These are phyloP conservation scores for Lipomyces anomalus DNA, from an alignment of 805 yeast genomes.

Conservation along the genomic window DNA sequence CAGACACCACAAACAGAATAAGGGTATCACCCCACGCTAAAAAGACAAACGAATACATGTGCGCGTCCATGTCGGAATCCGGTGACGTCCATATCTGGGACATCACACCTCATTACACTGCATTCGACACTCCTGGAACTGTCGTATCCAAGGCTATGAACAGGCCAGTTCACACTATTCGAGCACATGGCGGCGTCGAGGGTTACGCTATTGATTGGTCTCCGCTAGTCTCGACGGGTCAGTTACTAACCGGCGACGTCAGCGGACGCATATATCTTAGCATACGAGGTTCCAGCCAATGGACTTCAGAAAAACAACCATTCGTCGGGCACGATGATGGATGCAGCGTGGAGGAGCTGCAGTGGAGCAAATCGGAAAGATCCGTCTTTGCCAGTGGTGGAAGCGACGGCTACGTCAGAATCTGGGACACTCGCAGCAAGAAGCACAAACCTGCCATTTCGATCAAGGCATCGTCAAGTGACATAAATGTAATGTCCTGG, in stretches of 20 bases:
- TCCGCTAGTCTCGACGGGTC: constrained; percentile 70
- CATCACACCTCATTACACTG: constrained; percentile 67
- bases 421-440: constrained; percentile 95
- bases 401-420: constrained; percentile 81
- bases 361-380: constrained; percentile 88
- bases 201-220: constrained; percentile 98
- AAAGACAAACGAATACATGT: constrained; percentile 69
- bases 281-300: constrained; percentile 61
- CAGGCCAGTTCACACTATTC: constrained; percentile 75
- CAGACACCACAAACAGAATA: constrained; percentile 81
- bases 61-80: constrained; percentile 83
- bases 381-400: constrained; percentile 97
- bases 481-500: constrained; percentile 96
- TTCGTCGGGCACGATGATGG: constrained; percentile 48
- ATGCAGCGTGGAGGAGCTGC: constrained; percentile 82
- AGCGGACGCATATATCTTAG: constrained; percentile 79
- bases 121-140: constrained; percentile 85
- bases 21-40: constrained; percentile 75
- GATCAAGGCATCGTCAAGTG: constrained; percentile 71
- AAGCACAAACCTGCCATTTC: constrained; percentile 87
- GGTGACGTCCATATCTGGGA: constrained; percentile 89
- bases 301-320: constrained; percentile 83
- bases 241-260: constrained; percentile 77
- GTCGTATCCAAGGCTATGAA: constrained; percentile 69
- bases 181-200: constrained; percentile 88